Conservation (phyloP, 805 yeast species). For the Candida sanyiensis region DNA sequence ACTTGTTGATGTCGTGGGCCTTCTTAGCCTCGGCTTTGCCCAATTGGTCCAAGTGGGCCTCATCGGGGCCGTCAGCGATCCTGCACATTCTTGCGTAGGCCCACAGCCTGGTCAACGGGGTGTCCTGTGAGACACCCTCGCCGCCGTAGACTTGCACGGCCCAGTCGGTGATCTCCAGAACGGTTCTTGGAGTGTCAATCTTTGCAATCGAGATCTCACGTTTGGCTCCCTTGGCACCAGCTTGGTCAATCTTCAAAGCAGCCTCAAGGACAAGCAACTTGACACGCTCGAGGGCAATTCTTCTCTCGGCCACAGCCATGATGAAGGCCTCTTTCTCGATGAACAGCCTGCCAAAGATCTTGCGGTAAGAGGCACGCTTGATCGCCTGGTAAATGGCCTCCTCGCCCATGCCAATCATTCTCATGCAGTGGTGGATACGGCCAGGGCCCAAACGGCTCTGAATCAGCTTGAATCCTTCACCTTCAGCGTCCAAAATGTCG, state of each 20-base stretch:
- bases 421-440: slow-evolving; percentile 67
- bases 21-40: slow-evolving; percentile 42
- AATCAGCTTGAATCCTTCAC: slow-evolving; percentile 57
- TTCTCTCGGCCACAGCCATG: slow-evolving; percentile 43
- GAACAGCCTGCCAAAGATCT: slow-evolving; percentile 47
- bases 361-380: slow-evolving; percentile 46
- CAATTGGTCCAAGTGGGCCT: slow-evolving; percentile 54
- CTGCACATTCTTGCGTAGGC: slow-evolving; percentile 49
- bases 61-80: slow-evolving; percentile 69
- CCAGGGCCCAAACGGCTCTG: slow-evolving; percentile 66
- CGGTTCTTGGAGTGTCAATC: slow-evolving; percentile 54
- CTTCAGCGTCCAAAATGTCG: slow-evolving; percentile 40
- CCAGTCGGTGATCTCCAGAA: slow-evolving; percentile 50
- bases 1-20: slow-evolving; percentile 33
- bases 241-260: slow-evolving; percentile 51
- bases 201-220: slow-evolving; percentile 58
- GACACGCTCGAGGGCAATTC: slow-evolving; percentile 50
- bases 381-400: slow-evolving; percentile 43
- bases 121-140: slow-evolving; percentile 58
- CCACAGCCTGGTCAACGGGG: slow-evolving; percentile 49
- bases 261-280: slow-evolving; percentile 51
- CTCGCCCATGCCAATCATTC: slow-evolving; percentile 56
- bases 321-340: slow-evolving; percentile 46
- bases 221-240: slow-evolving; percentile 49
- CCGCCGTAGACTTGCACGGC: slow-evolving; percentile 61